Base-by-base conservation (phyloP, 176 grass and related monocot species). In the Carex parvula region DNA sequence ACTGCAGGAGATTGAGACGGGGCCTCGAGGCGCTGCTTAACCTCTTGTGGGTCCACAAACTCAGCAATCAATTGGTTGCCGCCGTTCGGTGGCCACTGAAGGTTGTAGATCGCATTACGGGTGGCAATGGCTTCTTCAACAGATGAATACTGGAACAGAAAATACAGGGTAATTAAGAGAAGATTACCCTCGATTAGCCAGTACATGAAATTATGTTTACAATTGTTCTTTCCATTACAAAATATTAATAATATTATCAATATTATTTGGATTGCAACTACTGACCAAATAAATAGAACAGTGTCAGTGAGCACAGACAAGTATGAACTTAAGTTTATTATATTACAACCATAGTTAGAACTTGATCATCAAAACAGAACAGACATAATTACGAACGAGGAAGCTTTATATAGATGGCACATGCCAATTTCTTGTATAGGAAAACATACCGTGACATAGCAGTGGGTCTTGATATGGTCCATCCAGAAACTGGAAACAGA, bases 401-500 rank as follows among this genome's bases (percentile, higher is more conserved):
- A 78, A 57, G 18, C 44, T 78, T 57, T 4, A 78, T 57, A 32
- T 32, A 56, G 24, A 78, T 18, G 2, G 15, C 1, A 29, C 10
- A 3, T 78, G 52, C 26, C 52, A 17, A 29, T 32, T 62, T 73
- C 13, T 26, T 10, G 52, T 57, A 32, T 55, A 8, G 11, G 21
- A 53, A 81, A 61, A 86, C 91, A 86, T 99, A 99, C 97, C 74
- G 93, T 96, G 68, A 99, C 91, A 89, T 96, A 99, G 79, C 97
- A 99, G 82, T 99, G 97, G 56, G 97, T 99, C 87, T 99, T 99
- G 83, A 99, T 99, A 87, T 92, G 93, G 82, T 99, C 93, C 97
- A 99, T 99, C 97, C 97, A 99, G 81, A 99, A 99, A 81, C 82
- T 91, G 85, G 82, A 86, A 85, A 99, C 66, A 39, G 91, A 87